Conservation (phyloP, 202 grass and related monocot genomes). For the Zizania palustris region DNA sequence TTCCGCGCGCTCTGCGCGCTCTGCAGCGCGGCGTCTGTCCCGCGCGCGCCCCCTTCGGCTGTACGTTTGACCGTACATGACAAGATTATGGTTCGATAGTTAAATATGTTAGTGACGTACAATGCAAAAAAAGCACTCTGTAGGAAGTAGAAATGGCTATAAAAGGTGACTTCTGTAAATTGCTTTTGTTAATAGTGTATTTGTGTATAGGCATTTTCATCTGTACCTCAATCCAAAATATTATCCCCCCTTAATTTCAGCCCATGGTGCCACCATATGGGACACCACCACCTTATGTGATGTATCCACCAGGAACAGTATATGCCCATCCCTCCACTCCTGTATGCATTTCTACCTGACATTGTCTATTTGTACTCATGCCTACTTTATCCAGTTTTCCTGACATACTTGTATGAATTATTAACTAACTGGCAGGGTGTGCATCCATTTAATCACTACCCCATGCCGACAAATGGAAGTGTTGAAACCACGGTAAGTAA, state of each 20-base stretch:
- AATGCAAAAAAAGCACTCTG: neutral
- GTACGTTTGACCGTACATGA: too few species aligned
- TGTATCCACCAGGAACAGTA: constrained; percentile 95
- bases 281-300: constrained; percentile 77
- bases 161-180: neutral
- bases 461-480: constrained; percentile 56
- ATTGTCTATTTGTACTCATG: constrained; percentile 20
- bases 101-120: neutral
- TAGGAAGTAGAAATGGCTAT: neutral
- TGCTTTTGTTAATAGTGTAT: constrained; percentile 29
- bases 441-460: constrained; percentile 76
- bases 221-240: constrained; percentile 30
- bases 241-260: constrained; percentile 52
- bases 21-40: too few species aligned
- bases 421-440: constrained; percentile 62
- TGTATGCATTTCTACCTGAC: constrained; percentile 56
- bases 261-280: constrained; percentile 84
- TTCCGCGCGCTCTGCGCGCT: too few species aligned
- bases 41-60: too few species aligned
- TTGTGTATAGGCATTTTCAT: constrained; percentile 23
- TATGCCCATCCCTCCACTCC: constrained; percentile 88
- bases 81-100: neutral
- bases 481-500: constrained; percentile 55
- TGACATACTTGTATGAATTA: constrained; percentile 32
- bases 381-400: constrained; percentile 36